Evolutionary conservation across 441 rosid genomes (phyloP).

Genomic region (Corymbia calophylla): DNA sequence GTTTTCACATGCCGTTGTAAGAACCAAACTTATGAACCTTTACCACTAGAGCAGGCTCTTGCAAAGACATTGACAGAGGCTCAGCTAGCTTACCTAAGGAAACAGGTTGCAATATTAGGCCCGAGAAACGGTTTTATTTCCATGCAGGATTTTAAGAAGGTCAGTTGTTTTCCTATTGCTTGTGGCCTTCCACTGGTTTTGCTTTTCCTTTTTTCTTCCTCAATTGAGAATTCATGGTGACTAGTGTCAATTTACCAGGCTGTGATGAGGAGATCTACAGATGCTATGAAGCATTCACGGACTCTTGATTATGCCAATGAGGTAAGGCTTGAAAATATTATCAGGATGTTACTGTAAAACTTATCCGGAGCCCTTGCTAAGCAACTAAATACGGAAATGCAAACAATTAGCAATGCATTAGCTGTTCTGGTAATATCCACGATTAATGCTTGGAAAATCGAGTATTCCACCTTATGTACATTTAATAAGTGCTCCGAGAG

Average conservation of each 20-base stretch:
- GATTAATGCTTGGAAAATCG: neutral
- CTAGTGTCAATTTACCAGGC: neutral
- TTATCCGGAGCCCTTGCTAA: neutral
- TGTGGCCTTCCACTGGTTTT: neutral
- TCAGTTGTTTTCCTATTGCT: accelerated
- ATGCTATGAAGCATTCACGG: neutral
- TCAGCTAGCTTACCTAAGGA: neutral
- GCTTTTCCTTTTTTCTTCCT: too few species aligned
- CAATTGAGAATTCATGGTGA: neutral
- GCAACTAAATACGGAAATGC: neutral
- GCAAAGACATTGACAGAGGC: neutral
- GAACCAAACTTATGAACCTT: neutral
- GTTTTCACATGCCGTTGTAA: accelerated
- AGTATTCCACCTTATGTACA: neutral
- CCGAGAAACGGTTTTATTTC: accelerated
- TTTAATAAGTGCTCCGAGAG: neutral
- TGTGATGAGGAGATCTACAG: neutral
- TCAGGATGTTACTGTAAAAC: neutral
- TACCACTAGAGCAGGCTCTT: accelerated
- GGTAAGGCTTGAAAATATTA: neutral
- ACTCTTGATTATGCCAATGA: neutral
- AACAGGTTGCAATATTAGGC: neutral
- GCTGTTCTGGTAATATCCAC: neutral
- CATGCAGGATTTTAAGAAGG: neutral
- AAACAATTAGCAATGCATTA: neutral